Evolutionary conservation across 495 filamentous ascomycete genomes (phyloP).

Genomic region (Staphylotrichum longicolle): DNA sequence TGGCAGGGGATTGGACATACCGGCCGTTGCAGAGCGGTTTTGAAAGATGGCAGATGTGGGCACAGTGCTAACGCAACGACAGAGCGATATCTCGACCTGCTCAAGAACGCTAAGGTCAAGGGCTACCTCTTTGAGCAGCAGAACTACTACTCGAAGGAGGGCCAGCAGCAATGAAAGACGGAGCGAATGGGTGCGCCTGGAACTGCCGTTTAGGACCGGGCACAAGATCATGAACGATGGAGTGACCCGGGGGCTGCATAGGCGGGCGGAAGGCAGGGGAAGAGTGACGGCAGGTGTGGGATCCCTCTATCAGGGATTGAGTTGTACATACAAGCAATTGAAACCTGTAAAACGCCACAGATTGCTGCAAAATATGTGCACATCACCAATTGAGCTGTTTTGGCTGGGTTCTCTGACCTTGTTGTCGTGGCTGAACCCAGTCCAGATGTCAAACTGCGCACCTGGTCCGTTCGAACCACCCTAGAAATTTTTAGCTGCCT

Average conservation of each 20-base stretch:
- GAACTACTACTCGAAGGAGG: constrained; percentile 66
- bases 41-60: not conserved
- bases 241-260: not conserved
- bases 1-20: too few species aligned
- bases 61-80: constrained; percentile 15
- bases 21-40: not conserved
- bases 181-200: not conserved
- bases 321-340: constrained; percentile 22
- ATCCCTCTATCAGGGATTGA: constrained; percentile 10
- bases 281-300: not conserved
- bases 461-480: constrained; percentile 23
- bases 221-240: constrained; percentile 1
- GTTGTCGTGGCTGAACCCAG: not conserved
- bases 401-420: not conserved
- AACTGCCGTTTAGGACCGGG: not conserved
- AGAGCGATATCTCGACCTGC: constrained; percentile 92
- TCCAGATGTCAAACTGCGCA: constrained; percentile 24
- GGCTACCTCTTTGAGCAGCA: constrained; percentile 92
- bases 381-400: not conserved
- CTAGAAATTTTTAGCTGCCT: constrained; percentile 46
- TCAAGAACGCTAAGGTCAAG: constrained; percentile 78
- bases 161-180: constrained; percentile 23
- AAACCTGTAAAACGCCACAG: constrained; percentile 6
- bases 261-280: not conserved
- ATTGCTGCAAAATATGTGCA: not conserved